Conservation (phyloP, 148 eudicot genomes). For the Polygonum aviculare region DNA sequence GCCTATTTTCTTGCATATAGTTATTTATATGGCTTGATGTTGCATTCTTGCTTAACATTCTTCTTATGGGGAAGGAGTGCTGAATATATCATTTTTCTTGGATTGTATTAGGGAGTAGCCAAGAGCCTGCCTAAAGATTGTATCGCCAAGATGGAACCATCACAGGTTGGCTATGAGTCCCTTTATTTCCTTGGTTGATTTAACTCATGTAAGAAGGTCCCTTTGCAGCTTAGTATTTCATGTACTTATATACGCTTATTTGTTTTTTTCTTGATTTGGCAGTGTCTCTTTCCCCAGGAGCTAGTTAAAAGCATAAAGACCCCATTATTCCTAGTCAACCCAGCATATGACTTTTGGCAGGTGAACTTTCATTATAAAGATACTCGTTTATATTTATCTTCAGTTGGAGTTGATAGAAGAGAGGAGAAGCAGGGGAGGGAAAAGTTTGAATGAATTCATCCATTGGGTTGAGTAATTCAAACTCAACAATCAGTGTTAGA, state of each 20-base stretch:
- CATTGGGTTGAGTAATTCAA: neutral
- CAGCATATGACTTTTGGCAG: slow-evolving; percentile 98
- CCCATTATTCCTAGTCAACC: slow-evolving; percentile 79
- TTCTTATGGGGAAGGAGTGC: neutral
- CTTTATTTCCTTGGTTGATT: neutral
- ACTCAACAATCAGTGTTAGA: neutral
- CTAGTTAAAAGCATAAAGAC: slow-evolving; percentile 56
- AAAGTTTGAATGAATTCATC: neutral
- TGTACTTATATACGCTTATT: neutral
- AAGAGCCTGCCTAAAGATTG: slow-evolving; percentile 68
- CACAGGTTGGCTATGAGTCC: slow-evolving; percentile 36
- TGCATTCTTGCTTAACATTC: neutral
- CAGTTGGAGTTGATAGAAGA: neutral
- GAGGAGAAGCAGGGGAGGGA: no score
- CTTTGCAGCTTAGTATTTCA: neutral
- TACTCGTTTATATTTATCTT: neutral
- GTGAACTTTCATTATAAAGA: slow-evolving; percentile 21
- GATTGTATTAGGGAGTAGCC: slow-evolving; percentile 51
- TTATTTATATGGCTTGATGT: neutral
- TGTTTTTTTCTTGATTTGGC: slow-evolving; percentile 10
- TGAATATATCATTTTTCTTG: neutral
- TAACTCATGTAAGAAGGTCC: neutral
- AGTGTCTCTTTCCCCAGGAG: slow-evolving; percentile 92
- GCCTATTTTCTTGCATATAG: neutral
- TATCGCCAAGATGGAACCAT: slow-evolving; percentile 54